Conservation (phyloP, 176 grass and related monocot species). For the Echinochloa phyllopogon region DNA sequence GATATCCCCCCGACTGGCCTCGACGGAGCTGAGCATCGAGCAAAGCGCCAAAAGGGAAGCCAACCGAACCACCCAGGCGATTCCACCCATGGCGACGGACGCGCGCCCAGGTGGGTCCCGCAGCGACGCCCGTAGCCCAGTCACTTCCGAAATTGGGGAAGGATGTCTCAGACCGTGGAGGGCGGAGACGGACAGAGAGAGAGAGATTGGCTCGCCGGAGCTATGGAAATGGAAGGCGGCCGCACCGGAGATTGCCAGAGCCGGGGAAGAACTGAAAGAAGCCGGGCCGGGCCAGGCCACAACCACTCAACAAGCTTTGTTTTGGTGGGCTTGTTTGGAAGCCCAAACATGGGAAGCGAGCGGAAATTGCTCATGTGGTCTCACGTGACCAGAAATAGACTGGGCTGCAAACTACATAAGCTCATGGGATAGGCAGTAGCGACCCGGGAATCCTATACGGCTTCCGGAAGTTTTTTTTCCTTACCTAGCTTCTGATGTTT, state of each 20-base stretch:
- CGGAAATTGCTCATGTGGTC: too few species aligned
- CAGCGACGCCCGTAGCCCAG: background rate
- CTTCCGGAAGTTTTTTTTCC: too few species aligned
- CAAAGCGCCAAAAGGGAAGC: conserved; percentile 48
- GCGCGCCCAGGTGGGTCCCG: background rate
- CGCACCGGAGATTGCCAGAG: too few species aligned
- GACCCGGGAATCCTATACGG: too few species aligned
- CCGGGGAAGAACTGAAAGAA: too few species aligned
- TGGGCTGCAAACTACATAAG: too few species aligned
- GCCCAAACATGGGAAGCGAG: background rate
- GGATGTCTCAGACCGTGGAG: background rate
- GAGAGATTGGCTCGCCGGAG: background rate
- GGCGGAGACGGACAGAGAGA: background rate
- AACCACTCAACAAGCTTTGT: background rate
- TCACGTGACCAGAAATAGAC: too few species aligned
- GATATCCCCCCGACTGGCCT: conserved; percentile 71
- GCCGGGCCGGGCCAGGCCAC: too few species aligned
- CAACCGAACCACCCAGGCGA: conserved; percentile 33
- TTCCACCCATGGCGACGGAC: conserved; percentile 44
- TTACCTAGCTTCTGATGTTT: too few species aligned
- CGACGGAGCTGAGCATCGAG: conserved; percentile 46
- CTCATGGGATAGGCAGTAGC: too few species aligned
- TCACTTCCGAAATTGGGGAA: background rate
- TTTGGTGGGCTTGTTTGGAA: background rate
- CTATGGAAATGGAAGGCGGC: background rate